Evolutionary conservation across 2,329 filamentous ascomycete genomes (phyloP), one percentile per base, ranked within the genome.

Genomic region (Ophiostoma angusticollis): DNA sequence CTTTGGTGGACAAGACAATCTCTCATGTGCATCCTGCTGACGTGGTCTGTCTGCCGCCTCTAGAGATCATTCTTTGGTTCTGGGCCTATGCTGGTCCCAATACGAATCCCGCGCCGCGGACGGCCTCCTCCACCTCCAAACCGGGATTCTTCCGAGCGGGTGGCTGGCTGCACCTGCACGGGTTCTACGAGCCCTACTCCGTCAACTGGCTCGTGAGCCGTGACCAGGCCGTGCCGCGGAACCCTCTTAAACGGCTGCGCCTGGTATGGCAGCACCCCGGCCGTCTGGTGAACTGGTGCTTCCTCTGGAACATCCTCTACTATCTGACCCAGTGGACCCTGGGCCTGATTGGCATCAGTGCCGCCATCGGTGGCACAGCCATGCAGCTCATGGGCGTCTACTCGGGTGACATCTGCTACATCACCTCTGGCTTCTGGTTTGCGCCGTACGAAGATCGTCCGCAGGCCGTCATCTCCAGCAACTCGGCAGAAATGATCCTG

Each of bases 271-370:
- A 29, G 18, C n/a, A 42, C 25, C 16, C 39, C 9, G 2, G 30
- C 17, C 24, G 31, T 5, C 31, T 45, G 6, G 12, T 42, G 1
- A 29, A 28, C 25, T 46, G 41, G 44, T 28, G 25, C 1, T 41
- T 43, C 13, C 22, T 52, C 3, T 52, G 49, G 49, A 47, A 45
- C 28, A 1, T 37, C 3, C n/a, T 47, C 12, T 50, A 50, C 27
- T 45, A 46, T 28, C 21, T 37, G 12, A 40, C 34, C 16, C 36
- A 46, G 36, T 42, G 34, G 33, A 11, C 45, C 1, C 35, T 48
- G 12, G 45, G 49, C 54, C 35, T 66, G 57, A 43, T 61, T 53
- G 46, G 67, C 62, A 45, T 68, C 58, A 48, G 68, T 58, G 24
- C 51, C 0, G 44, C 50, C 9, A 34, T 53, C 5, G 49, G 47